phyloP scores from a whole-genome alignment of 352 stramenopile genomes.

The Phytophthora multivora region DNA sequence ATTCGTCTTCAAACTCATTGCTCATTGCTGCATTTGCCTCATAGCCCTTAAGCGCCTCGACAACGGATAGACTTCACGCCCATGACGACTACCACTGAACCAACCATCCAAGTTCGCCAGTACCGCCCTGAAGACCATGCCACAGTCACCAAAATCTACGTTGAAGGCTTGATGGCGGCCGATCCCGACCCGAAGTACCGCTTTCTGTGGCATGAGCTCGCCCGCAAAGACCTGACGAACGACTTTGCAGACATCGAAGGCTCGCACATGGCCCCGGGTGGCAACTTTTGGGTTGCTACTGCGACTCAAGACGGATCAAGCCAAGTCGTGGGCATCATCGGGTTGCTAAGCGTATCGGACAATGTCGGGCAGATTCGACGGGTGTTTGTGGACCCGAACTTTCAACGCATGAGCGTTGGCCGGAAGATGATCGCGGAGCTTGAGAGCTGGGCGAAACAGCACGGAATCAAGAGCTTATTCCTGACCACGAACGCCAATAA shows the following conservation, averaged over 20 bases:
- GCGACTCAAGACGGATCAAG: conserved; percentile 2
- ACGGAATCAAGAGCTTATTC: conserved; percentile 20
- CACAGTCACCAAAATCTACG: conserved; percentile 18
- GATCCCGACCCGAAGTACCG: conserved; percentile 4
- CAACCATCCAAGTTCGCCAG: conserved; percentile 14
- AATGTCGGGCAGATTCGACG: conserved; percentile 25
- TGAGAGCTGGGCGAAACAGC: conserved; percentile 16
- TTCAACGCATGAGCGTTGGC: conserved; percentile 29
- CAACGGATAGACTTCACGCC: too few relatives aligned
- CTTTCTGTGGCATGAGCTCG: conserved; percentile 1
- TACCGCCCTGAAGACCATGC: conserved; percentile 29
- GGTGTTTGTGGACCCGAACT: conserved; percentile 32
- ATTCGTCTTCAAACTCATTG: conserved; percentile 2
- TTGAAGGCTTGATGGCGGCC: conserved; percentile 1
- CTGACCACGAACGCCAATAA: conserved; percentile 29
- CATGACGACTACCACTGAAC: neutral
- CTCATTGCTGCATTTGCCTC: conserved; percentile 2
- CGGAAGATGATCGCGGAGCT: conserved; percentile 24
- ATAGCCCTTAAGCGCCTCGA: neutral
- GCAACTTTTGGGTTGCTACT: conserved; percentile 33
- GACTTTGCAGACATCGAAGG: conserved; percentile 14
- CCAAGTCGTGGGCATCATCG: conserved; percentile 32
- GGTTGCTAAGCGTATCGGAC: conserved; percentile 18
- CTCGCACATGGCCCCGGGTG: conserved; percentile 18
- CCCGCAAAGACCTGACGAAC: conserved; percentile 9